Evolutionary conservation across 2,329 filamentous ascomycete genomes (phyloP).

Genomic region (Aspergillus ruber): DNA sequence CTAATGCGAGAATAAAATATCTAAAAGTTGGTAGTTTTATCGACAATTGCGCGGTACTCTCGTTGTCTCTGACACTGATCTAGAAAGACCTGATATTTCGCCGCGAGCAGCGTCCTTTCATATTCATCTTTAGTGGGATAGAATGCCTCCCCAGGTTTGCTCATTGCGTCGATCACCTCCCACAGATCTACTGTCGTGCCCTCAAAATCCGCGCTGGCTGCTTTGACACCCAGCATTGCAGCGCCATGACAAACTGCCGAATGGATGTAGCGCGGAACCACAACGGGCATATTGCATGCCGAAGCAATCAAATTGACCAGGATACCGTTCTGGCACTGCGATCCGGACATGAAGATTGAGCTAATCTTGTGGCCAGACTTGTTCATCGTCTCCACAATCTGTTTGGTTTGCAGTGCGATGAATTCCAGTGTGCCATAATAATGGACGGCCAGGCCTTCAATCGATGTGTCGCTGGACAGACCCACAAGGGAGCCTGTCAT

Average conservation of each 20-base stretch:
- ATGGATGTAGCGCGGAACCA: constrained; percentile 84
- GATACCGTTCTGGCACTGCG: constrained; percentile 86
- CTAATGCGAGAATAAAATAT: neutral
- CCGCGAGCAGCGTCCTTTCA: constrained; percentile 69
- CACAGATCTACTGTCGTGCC: constrained; percentile 77
- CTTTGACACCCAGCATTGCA: constrained; percentile 91
- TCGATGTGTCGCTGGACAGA: constrained; percentile 72
- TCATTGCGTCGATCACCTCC: constrained; percentile 92
- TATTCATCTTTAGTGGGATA: constrained; percentile 61
- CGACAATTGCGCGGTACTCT: constrained; percentile 67
- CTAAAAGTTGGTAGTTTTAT: constrained; percentile 42
- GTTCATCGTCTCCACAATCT: constrained; percentile 92
- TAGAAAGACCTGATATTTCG: constrained; percentile 86
- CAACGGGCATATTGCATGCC: constrained; percentile 80
- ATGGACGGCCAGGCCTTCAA: constrained; percentile 77
- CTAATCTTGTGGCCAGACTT: constrained; percentile 71
- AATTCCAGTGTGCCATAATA: constrained; percentile 97
- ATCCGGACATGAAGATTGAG: constrained; percentile 94
- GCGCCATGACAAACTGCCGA: constrained; percentile 93
- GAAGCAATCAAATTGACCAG: constrained; percentile 86
- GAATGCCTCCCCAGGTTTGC: constrained; percentile 76
- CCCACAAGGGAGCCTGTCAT: constrained; percentile 88
- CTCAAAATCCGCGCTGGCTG: constrained; percentile 66
- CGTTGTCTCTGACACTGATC: constrained; percentile 73
- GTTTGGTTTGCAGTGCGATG: constrained; percentile 88